Conservation (phyloP, 495 filamentous ascomycete species). For the Annulohypoxylon nitens region DNA sequence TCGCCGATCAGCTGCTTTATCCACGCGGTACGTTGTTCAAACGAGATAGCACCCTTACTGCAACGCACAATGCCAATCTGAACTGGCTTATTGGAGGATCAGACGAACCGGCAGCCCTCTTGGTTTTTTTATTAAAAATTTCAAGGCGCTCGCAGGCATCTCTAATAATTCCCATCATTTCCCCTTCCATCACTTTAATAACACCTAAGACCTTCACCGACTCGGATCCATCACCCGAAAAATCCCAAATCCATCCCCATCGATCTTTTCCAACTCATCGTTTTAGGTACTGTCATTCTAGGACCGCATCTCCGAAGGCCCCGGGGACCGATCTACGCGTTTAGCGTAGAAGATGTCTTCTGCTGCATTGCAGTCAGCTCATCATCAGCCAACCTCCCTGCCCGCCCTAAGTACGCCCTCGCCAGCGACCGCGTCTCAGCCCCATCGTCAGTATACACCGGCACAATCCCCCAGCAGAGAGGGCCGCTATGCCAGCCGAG, state of each 20-base stretch:
- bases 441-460: slow-evolving; percentile 60
- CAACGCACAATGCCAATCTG: slow-evolving; percentile 48
- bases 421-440: slow-evolving; percentile 57
- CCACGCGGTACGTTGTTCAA: slow-evolving; percentile 42
- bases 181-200: slow-evolving; percentile 21
- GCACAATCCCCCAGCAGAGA: slow-evolving; percentile 58
- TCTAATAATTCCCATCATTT: slow-evolving; percentile 17
- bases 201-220: slow-evolving; percentile 32
- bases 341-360: slow-evolving; percentile 64
- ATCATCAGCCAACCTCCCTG: slow-evolving; percentile 64
- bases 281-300: slow-evolving; percentile 18
- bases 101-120: slow-evolving; percentile 49
- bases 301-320: slow-evolving; percentile 21
- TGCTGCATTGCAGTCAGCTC: slow-evolving; percentile 68
- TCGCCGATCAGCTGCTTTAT: slow-evolving; percentile 49
- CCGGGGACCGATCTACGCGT: slow-evolving; percentile 41
- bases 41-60: slow-evolving; percentile 43
- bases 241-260: not conserved
- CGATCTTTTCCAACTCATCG: slow-evolving; percentile 11
- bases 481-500: slow-evolving; percentile 59
- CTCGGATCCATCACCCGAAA: slow-evolving; percentile 20
- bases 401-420: slow-evolving; percentile 62
- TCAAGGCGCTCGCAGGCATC: slow-evolving; percentile 33
- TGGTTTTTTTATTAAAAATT: slow-evolving; percentile 35
- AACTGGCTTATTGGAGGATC: slow-evolving; percentile 50